Base-by-base conservation (phyloP, 2,329 filamentous ascomycete species). In the Fusarium abutilonis region DNA sequence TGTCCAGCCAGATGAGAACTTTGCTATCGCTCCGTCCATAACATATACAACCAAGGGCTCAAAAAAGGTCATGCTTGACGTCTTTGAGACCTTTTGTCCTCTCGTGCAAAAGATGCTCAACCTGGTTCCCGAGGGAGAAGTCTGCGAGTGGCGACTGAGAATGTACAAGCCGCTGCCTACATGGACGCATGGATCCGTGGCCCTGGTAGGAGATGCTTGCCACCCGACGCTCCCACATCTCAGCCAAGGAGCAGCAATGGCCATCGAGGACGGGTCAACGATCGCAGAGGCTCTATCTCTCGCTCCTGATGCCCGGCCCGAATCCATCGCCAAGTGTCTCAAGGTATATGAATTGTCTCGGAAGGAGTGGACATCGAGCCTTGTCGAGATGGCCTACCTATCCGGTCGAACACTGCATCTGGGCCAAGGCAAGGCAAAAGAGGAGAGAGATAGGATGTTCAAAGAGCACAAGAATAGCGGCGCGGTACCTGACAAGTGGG, bases 221-320 rank as follows among this genome's bases (percentile, higher is more conserved):
- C 87, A 90, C 69, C 86, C 87, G 2, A 90, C 86, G 17, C 82
- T 90, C 43, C 88, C 87, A 1, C 87, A 90, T 68, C 79, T 89
- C 5, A 86, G 83, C 40, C 86, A 90, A 74, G 88, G 88, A 34
- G 87, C 88, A 10, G 86, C 87, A 9, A 87, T 88, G 78, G 86
- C 87, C 9, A 86, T 89, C 44, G 88, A 90, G 72, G 88, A 90
- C 66, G 87, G 83, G 2, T 86, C 83, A 17, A 66, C 65, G 13
- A 66, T 70, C 36, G 67, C 65, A 6, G 63, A 70, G 47, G 64
- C 60, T 8, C 63, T 70, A 14, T 64, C 56, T 9, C 52, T 53
- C 11, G 68, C 67, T 4, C 68, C 68, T 0, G 55, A 71, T 42
- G 35, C 60, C 17, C 41, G 32, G 11, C 63, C 68, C 2, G 68